Conservation (phyloP, 306 rosid species). For the Ammopiptanthus mongolicus region DNA sequence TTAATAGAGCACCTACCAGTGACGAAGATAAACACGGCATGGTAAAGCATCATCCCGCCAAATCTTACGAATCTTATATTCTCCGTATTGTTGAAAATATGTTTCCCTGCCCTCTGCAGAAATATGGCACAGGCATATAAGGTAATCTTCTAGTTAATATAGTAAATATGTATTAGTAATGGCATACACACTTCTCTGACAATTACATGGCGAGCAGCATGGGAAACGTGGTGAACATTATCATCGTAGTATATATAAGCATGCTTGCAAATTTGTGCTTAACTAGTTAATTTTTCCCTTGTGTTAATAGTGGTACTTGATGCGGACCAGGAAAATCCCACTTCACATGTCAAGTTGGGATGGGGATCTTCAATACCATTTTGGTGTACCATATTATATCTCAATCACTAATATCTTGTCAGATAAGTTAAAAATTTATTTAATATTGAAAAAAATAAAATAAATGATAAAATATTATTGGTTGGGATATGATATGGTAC, state of each 20-base stretch:
- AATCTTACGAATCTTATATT: slow-evolving; percentile 53
- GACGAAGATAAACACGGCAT: slow-evolving; percentile 90
- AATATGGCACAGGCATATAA: background rate
- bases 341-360: background rate
- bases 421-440: no score
- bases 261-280: background rate
- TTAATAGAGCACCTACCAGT: slow-evolving; percentile 51
- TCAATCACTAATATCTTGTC: no score
- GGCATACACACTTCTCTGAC: background rate
- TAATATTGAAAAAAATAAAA: no score
- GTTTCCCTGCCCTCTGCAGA: slow-evolving; percentile 63
- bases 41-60: slow-evolving; percentile 87
- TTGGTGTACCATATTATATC: no score
- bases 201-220: background rate
- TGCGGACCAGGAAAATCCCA: background rate
- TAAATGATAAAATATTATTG: no score
- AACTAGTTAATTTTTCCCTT: background rate
- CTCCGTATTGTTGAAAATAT: slow-evolving; percentile 61
- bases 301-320: background rate
- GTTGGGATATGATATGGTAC: no score
- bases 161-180: no score
- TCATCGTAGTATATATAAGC: background rate
- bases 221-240: background rate
- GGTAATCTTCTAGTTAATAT: background rate
- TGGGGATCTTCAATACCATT: no score